A percentile compares a stretch with the other conserved stretches of the same genome.
These are phyloP conservation scores for Fomitopsis betulina DNA, from an alignment of 1,284 basidiomycete genomes.

Conservation along the genomic window DNA sequence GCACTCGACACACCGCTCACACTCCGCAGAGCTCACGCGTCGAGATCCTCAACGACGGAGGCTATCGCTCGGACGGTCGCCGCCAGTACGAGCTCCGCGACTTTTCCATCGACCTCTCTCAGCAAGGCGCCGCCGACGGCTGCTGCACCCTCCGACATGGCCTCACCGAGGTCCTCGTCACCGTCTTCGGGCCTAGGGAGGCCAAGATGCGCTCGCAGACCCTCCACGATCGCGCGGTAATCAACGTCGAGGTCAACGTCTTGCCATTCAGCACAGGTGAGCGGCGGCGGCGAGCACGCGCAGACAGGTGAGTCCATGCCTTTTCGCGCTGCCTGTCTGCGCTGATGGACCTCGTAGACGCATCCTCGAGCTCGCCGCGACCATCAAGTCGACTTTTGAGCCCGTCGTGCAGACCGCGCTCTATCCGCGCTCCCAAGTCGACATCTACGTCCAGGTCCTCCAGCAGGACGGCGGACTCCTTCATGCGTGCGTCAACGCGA, in stretches of 20 bases:
- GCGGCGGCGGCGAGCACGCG: constrained; percentile 67
- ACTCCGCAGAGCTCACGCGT: constrained; percentile 62
- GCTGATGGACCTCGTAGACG: constrained; percentile 50
- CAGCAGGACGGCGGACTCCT: constrained; percentile 92
- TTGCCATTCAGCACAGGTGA: constrained; percentile 85
- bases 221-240: constrained; percentile 76
- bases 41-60: constrained; percentile 88
- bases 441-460: constrained; percentile 89
- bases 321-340: no score
- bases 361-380: constrained; percentile 81
- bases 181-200: constrained; percentile 91
- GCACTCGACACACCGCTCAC: not conserved
- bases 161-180: constrained; percentile 82
- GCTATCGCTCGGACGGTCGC: constrained; percentile 87
- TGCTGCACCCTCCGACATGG: constrained; percentile 85
- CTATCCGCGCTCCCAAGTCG: constrained; percentile 92
- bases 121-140: constrained; percentile 81
- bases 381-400: constrained; percentile 92
- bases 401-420: constrained; percentile 88
- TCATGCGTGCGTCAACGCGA: constrained; percentile 93
- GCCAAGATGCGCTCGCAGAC: constrained; percentile 72
- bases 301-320: constrained; percentile 78
- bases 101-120: constrained; percentile 73
- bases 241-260: constrained; percentile 84
- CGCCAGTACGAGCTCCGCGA: constrained; percentile 88